phyloP scores from a whole-genome alignment of 257 asterid genomes.

The Buddleja alternifolia region DNA sequence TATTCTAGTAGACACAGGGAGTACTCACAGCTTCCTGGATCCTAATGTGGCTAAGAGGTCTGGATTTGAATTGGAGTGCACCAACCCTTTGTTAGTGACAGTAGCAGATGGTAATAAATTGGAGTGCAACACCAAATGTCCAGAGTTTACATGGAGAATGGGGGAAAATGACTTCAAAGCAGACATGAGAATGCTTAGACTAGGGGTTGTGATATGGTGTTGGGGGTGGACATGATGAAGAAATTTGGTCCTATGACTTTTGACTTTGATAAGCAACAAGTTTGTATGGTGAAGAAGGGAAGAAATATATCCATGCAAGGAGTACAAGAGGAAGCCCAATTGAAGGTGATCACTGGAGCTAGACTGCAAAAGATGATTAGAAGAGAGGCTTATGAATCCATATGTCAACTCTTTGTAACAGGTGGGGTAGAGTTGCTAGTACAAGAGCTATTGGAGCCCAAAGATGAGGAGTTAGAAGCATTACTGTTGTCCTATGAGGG shows the following conservation, averaged over 20 bases:
- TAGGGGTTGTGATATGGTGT: background rate
- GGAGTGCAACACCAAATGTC: background rate
- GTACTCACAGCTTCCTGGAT: background rate
- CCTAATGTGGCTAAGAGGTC: background rate
- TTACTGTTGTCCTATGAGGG: no score
- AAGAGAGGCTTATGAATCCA: no score
- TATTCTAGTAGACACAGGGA: background rate
- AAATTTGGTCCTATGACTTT: background rate
- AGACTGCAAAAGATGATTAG: no score
- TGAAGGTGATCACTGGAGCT: no score
- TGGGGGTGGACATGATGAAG: background rate
- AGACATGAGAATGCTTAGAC: fast-evolving
- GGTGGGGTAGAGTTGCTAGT: no score
- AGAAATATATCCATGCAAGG: no score
- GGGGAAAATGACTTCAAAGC: background rate
- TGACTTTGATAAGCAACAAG: background rate
- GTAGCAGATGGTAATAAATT: background rate
- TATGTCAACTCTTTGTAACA: no score
- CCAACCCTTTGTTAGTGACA: background rate
- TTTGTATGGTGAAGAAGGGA: background rate
- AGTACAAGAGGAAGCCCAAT: no score
- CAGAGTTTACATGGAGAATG: background rate
- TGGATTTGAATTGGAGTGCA: background rate
- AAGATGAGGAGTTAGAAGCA: no score
- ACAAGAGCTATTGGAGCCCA: no score